Evolutionary conservation across 805 yeast species (phyloP), one percentile per base, ranked within the genome.

Genomic region (Scheffersomyces stipitis): DNA sequence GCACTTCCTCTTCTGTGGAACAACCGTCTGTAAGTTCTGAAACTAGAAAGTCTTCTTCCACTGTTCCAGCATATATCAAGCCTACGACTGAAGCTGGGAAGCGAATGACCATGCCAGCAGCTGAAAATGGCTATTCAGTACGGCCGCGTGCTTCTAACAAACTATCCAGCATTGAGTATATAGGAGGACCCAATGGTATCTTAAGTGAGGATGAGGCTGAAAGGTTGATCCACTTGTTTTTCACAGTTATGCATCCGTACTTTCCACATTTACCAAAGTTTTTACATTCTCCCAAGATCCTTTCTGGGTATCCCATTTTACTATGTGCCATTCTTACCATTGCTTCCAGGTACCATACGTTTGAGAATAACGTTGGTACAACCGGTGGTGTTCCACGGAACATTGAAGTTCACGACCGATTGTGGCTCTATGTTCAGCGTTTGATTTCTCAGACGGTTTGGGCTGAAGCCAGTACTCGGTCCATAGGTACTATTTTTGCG

Each of bases 401-500:
- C 50, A 66, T 82, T 15, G 80, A 76, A 45, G 71, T 86, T 3
- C 97, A 89, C 56, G 88, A 84, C 48, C 71, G 81, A 36, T 61
- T 89, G 31, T 89, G 97, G 97, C 73, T 82, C 17, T 80, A 84
- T 52, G 87, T 90, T 40, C 96, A 87, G 62, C 59, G 81, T 42
- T 67, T 87, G 41, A 82, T 88, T 28, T 84, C 95, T 3, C 86
- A 83, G 58, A 82, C 95, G 0, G 89, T 87, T 4, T 89, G 96
- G 96, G 96, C 95, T 1, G 96, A 87, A 54, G 93, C 95, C 0
- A 81, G 86, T 40, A 85, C 93, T 5, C 66, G 96, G 44, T 83
- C 93, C 0, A 76, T 89, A 3, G 96, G 96, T 1, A 87, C 96
- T 0, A 81, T 89, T 4, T 72, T 85, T 42, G 90, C 96, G 1